phyloP scores from a whole-genome alignment of 495 filamentous ascomycete genomes.

The Xylaria castorea region DNA sequence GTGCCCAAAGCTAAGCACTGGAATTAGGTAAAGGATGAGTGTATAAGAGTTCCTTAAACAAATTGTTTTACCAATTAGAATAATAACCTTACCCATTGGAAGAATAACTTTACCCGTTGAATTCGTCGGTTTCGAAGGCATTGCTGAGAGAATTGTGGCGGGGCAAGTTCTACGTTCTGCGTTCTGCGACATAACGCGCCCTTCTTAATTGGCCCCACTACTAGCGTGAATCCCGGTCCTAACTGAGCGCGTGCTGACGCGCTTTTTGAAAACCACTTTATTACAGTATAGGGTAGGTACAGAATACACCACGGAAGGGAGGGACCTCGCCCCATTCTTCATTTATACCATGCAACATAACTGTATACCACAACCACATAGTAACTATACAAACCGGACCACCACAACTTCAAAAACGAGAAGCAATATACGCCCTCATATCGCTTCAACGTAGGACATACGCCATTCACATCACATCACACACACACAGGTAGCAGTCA shows the following conservation, averaged over 20 bases:
- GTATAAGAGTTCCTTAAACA: too few species aligned
- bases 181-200: slow-evolving; percentile 8
- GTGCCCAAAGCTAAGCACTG: too few species aligned
- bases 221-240: slow-evolving; percentile 24
- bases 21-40: too few species aligned
- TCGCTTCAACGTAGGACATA: slow-evolving; percentile 5
- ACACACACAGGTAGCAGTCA: slow-evolving; percentile 34
- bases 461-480: neutral
- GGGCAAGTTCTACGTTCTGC: too few species aligned
- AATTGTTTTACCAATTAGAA: too few species aligned
- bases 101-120: neutral
- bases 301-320: neutral
- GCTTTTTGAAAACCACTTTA: slow-evolving; percentile 38
- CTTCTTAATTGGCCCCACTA: slow-evolving; percentile 35
- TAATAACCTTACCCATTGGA: too few species aligned
- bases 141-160: too few species aligned
- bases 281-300: neutral
- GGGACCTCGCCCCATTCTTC: slow-evolving; percentile 6
- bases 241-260: slow-evolving; percentile 37
- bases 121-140: too few species aligned
- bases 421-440: neutral
- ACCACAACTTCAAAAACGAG: neutral
- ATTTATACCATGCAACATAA: neutral
- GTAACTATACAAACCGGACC: slow-evolving; percentile 14
- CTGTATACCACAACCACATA: neutral